Evolutionary conservation across 2,329 filamentous ascomycete species (phyloP), one percentile per base, ranked within the genome.

Genomic region (Stachybotrys echinatus): DNA sequence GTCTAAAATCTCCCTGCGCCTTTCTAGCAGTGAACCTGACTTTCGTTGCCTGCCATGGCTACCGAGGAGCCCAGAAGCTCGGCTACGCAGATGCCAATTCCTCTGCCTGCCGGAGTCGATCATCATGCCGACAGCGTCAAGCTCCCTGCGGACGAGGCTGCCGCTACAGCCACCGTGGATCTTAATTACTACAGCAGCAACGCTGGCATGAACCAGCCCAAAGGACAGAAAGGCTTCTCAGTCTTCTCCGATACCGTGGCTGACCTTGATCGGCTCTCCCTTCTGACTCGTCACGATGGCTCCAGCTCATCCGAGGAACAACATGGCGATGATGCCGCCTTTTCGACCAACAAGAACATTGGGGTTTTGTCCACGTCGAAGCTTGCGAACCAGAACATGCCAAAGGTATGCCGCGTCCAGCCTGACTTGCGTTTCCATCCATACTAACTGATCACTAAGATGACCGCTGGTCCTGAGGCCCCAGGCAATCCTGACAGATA

Each of bases 301-400:
- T 27, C n/a, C 18, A 23, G 4, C 56, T 21, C 20, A 14, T 14
- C 20, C 20, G 4, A 19, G 12, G 18, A 55, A 50, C 50, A 67
- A 56, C 60, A 61, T 19, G 51, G 50, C 22, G 50, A 50, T 37
- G 48, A 56, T 21, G 45, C 19, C n/a, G 38, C 51, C 10, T 43
- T 57, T 3, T 52, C 56, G 46, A 76, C 76, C 61, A 77, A 74
- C 56, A 34, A 34, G 27, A 63, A 67, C n/a, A 65, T 76, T 23
- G 65, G 70, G 37, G 71, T 72, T 38, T 67, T 84, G 54, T 64
- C 74, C 23, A 74, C 79, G 5, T 79, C 75, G 45, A 83, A 79
- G 59, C 63, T 83, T 55, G 73, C 71, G 50, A 83, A 83, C 51
- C 78, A 82, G 63, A 71, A 69, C 58, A 69, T 63, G 54, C 67